A percentile compares a stretch with the other conserved stretches of the same genome.
phyloP scores from a whole-genome alignment of 352 stramenopile species.

The Aphanomyces euteiches region DNA sequence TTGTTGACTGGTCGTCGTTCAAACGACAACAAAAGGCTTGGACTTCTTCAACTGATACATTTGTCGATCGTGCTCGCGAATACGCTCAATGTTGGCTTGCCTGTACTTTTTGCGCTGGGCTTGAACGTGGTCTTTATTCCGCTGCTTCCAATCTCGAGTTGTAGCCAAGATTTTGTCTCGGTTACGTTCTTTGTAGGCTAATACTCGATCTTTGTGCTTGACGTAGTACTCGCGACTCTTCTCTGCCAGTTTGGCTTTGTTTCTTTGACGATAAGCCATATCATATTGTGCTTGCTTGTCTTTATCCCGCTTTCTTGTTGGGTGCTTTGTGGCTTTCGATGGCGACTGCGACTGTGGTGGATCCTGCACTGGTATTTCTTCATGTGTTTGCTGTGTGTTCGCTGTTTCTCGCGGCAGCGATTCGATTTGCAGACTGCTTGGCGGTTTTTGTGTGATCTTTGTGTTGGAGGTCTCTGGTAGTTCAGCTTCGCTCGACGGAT shows the following conservation, averaged over 20 bases:
- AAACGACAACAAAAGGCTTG: not conserved
- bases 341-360: not conserved
- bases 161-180: not conserved
- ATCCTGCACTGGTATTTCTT: not conserved
- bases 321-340: not conserved
- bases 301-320: not conserved
- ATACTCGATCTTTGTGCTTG: not conserved
- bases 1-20: not conserved
- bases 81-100: not conserved
- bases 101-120: conserved; percentile 7
- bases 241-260: conserved; percentile 3
- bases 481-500: too few relatives aligned
- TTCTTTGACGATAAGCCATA: not conserved
- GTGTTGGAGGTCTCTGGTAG: not conserved
- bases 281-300: conserved; percentile 1
- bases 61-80: conserved; percentile 9
- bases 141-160: not conserved
- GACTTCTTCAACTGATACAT: not conserved
- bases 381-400: not conserved
- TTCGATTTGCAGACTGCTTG: not conserved
- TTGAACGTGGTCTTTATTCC: not conserved
- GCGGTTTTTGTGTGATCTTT: not conserved
- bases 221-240: conserved; percentile 6
- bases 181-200: not conserved
- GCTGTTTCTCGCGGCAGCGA: not conserved